These are phyloP conservation scores for Diaporthe citriasiana DNA, from an alignment of 2,329 filamentous ascomycete species.

Conservation along the genomic window DNA sequence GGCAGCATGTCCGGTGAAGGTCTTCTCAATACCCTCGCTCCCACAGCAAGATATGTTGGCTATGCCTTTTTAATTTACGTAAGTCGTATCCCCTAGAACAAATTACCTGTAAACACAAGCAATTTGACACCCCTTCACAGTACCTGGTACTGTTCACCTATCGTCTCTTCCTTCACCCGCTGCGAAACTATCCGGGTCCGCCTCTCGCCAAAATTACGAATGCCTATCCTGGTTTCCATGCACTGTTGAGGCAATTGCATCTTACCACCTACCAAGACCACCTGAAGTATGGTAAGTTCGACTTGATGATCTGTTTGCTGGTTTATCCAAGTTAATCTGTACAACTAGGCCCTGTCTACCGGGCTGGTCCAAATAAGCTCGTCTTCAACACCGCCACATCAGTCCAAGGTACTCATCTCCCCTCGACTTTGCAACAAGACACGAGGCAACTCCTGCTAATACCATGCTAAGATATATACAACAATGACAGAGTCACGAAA, in stretches of 20 bases:
- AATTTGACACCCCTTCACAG: too few species aligned
- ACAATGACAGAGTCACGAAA: constrained; percentile 22
- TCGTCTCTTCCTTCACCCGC: background rate
- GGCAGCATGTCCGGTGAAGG: too few species aligned
- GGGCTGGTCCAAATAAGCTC: constrained; percentile 13
- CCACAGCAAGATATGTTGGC: too few species aligned
- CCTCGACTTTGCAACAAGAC: too few species aligned
- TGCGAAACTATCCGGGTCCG: background rate
- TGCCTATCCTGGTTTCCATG: constrained; percentile 8
- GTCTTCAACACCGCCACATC: constrained; percentile 5
- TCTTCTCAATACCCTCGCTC: too few species aligned
- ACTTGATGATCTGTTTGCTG: background rate
- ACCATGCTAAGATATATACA: constrained; percentile 14
- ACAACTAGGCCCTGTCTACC: background rate
- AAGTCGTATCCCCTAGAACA: too few species aligned
- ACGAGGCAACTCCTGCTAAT: background rate
- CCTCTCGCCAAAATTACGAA: background rate
- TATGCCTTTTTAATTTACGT: too few species aligned
- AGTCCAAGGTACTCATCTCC: background rate
- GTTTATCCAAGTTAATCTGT: too few species aligned
- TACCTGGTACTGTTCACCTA: too few species aligned
- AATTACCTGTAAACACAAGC: too few species aligned
- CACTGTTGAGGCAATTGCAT: background rate
- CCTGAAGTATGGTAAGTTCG: background rate
- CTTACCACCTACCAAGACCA: background rate